Percentiles rank a stretch among this genome's conserved stretches.
Conservation (phyloP, 805 yeast genomes). For the Zygosaccharomyces bailii region DNA sequence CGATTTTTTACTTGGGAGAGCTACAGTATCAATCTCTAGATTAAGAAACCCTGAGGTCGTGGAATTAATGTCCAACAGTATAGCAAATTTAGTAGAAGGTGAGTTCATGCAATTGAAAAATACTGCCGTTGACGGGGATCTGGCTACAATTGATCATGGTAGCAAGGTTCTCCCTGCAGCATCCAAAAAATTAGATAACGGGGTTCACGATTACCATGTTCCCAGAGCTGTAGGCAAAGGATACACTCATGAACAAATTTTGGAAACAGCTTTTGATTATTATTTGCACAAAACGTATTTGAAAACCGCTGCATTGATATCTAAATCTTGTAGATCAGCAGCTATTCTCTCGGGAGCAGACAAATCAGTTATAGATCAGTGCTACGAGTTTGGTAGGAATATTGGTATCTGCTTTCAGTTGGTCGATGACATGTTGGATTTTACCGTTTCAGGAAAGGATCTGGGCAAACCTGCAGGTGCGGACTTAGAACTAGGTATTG, state of each 20-base stretch:
- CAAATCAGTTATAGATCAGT: conserved; percentile 70
- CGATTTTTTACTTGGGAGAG: conserved; percentile 90
- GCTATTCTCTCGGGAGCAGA: conserved; percentile 88
- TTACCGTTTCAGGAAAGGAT: conserved; percentile 78
- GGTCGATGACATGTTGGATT: conserved; percentile 94
- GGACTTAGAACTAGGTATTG: conserved; percentile 87
- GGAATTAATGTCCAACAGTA: conserved; percentile 90
- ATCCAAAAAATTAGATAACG: conserved; percentile 13
- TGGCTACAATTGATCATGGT: conserved; percentile 33
- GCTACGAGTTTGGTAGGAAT: conserved; percentile 89
- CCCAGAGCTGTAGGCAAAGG: conserved; percentile 12
- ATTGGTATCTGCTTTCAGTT: conserved; percentile 93
- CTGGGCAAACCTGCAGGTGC: conserved; percentile 97
- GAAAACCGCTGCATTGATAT: conserved; percentile 91
- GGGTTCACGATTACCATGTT: conserved; percentile 36
- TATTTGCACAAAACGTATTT: conserved; percentile 92
- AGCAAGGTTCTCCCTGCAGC: conserved; percentile 40
- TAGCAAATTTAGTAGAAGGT: conserved; percentile 96
- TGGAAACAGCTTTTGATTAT: conserved; percentile 91
- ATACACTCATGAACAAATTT: conserved; percentile 59
- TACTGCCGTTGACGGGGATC: conserved; percentile 63
- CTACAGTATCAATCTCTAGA: conserved; percentile 92
- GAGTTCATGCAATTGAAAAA: conserved; percentile 98
- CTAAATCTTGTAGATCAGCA: conserved; percentile 88
- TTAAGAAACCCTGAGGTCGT: conserved; percentile 95